Conservation (phyloP, 257 asterid genomes). For the Nemophila menziesii region DNA sequence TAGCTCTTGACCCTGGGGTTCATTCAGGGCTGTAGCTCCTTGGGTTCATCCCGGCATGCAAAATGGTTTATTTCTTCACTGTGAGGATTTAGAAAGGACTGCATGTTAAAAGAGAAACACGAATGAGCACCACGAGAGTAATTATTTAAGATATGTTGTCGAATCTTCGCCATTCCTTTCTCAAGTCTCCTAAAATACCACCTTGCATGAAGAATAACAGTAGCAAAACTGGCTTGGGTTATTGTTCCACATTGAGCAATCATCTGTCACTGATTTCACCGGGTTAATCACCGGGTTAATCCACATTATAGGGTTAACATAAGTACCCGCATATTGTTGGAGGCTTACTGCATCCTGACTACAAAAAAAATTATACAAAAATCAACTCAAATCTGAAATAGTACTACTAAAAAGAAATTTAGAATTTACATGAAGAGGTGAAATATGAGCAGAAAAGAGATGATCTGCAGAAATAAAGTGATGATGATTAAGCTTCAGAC, state of each 20-base stretch:
- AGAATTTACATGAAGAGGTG: constrained; percentile 67
- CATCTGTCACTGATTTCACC: constrained; percentile 33
- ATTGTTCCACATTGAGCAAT: constrained; percentile 64
- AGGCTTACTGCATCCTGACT: constrained; percentile 95
- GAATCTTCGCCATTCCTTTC: constrained; percentile 57
- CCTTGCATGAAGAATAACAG: constrained; percentile 66
- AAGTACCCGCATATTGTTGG: constrained; percentile 56
- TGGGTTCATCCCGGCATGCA: too few relatives aligned
- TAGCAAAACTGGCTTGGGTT: constrained; percentile 62
- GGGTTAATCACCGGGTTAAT: too few relatives aligned
- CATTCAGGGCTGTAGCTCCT: too few relatives aligned
- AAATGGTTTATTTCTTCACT: too few relatives aligned
- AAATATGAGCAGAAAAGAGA: constrained; percentile 60
- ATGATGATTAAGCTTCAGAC: constrained; percentile 38
- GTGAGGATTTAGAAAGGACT: too few relatives aligned
- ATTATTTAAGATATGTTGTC: constrained; percentile 54
- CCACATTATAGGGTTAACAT: too few relatives aligned
- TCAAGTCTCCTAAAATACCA: constrained; percentile 63
- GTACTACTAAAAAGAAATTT: too few relatives aligned
- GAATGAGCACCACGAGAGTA: too few relatives aligned
- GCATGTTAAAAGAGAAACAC: too few relatives aligned
- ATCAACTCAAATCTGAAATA: too few relatives aligned
- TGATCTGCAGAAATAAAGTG: constrained; percentile 43
- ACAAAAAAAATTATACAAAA: neutral
- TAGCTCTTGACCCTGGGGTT: too few relatives aligned